phyloP scores from a whole-genome alignment of 495 filamentous ascomycete genomes.

The Penicillium alfredii region DNA sequence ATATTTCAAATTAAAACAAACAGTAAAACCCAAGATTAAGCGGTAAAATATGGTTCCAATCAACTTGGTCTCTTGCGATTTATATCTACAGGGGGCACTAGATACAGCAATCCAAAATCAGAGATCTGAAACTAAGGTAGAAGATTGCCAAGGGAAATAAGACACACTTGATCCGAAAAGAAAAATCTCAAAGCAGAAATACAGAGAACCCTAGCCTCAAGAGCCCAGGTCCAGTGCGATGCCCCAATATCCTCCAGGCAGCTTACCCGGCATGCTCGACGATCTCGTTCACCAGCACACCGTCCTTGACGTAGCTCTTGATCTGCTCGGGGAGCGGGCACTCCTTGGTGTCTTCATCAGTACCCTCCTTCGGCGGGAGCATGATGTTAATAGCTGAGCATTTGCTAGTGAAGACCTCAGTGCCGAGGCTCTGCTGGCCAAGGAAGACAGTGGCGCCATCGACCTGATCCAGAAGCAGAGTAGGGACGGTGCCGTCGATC shows the following conservation, averaged over 20 bases:
- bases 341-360: conserved; percentile 76
- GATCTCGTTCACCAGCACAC: conserved; percentile 75
- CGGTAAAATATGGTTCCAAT: no score
- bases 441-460: conserved; percentile 87
- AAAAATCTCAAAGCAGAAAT: no score
- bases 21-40: no score
- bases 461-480: conserved; percentile 84
- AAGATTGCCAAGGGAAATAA: background rate
- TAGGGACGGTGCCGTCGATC: conserved; percentile 76
- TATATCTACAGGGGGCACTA: conserved; percentile 23
- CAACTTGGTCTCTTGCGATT: conserved; percentile 12
- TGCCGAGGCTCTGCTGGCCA: conserved; percentile 63
- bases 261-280: conserved; percentile 75
- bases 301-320: conserved; percentile 69
- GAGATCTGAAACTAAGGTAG: conserved; percentile 1
- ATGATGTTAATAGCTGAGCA: conserved; percentile 78
- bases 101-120: conserved; percentile 14
- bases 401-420: conserved; percentile 86
- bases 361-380: conserved; percentile 52
- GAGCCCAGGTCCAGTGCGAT: background rate
- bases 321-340: conserved; percentile 85
- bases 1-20: no score
- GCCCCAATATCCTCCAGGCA: background rate
- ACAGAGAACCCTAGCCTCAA: no score
- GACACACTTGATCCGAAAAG: no score